Base-by-base conservation (phyloP, 139 green algal genomes). In the Parachlorella kessleri region DNA sequence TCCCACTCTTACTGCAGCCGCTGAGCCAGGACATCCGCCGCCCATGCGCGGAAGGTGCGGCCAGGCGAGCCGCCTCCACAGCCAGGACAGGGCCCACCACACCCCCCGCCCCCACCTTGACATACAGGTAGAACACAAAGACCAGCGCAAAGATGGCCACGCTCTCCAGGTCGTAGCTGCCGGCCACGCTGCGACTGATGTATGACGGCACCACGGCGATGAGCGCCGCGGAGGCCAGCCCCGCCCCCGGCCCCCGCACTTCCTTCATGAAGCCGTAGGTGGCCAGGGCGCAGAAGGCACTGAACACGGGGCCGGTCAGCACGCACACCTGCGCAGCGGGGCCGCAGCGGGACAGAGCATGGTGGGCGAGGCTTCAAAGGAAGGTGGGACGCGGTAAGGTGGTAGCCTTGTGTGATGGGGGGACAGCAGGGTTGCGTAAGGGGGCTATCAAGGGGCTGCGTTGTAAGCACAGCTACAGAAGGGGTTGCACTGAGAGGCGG, bases 71-170 rank as follows among this genome's bases (percentile, higher is more conserved):
- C n/a, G n/a, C n/a, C n/a, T n/a, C n/a, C n/a, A n/a, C n/a, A n/a
- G n/a, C n/a, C n/a, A n/a, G n/a, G n/a, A n/a, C n/a, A n/a, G n/a
- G n/a, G n/a, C n/a, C n/a, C n/a, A n/a, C n/a, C n/a, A n/a, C n/a
- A n/a, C n/a, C n/a, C n/a, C n/a, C n/a, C 48, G 1, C 66, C 84
- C 88, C 4, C 70, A 72, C 68, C 89, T 97, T 98, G 67, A 98
- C 76, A 63, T 97, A 98, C 21, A 95, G 79, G 83, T 92, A 98
- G 80, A 98, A 98, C 1, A 91, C 86, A 69, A 92, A 90, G 38
- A 98, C 85, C 9, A 98, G 88, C 1, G 94, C 94, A 78, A 98
- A 98, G 80, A 99, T 98, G 67, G 96, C 96, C 0, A 99, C 90
- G n/a, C 88, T 90, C 83, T 98, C 94, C 72, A 96, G 94, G 83